A percentile compares a stretch with the other conserved stretches of the same genome.
Evolutionary conservation across 2,329 filamentous ascomycete genomes (phyloP).

Genomic region (Furcasterigmium furcatum): DNA sequence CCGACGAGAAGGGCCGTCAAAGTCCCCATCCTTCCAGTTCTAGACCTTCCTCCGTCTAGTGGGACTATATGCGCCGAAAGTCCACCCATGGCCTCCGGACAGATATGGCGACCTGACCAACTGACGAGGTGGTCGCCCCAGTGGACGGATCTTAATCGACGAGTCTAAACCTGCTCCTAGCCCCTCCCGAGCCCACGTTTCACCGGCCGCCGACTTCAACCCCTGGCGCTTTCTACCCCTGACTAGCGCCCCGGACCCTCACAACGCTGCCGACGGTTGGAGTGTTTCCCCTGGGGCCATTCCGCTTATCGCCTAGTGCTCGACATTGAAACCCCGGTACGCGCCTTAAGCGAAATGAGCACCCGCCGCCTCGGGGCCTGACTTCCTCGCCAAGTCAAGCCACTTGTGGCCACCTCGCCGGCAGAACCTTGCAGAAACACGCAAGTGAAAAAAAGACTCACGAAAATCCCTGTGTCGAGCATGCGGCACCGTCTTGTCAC

Average conservation of each 20-base stretch:
- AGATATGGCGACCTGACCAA: no score
- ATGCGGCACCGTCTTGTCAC: no score
- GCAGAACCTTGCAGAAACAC: no score
- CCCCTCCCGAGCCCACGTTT: no score
- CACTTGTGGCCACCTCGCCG: background rate
- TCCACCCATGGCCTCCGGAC: no score
- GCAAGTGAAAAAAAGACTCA: background rate
- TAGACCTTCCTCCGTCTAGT: background rate
- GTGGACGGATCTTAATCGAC: no score
- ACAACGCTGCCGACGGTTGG: background rate
- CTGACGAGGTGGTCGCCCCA: no score
- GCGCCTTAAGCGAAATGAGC: slow-evolving; percentile 12
- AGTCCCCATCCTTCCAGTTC: background rate
- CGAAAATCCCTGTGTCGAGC: background rate
- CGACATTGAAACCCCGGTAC: slow-evolving; percentile 1
- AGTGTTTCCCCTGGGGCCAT: background rate
- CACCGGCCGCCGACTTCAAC: background rate
- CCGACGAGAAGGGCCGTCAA: background rate
- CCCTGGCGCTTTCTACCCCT: background rate
- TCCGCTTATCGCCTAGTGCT: background rate
- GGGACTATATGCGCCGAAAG: no score
- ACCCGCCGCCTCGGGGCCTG: slow-evolving; percentile 8
- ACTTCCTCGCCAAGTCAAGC: no score
- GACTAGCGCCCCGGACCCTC: background rate
- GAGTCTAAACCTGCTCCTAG: no score